Base-by-base conservation (phyloP, 148 eudicot species). In the Polygonum maritimum region DNA sequence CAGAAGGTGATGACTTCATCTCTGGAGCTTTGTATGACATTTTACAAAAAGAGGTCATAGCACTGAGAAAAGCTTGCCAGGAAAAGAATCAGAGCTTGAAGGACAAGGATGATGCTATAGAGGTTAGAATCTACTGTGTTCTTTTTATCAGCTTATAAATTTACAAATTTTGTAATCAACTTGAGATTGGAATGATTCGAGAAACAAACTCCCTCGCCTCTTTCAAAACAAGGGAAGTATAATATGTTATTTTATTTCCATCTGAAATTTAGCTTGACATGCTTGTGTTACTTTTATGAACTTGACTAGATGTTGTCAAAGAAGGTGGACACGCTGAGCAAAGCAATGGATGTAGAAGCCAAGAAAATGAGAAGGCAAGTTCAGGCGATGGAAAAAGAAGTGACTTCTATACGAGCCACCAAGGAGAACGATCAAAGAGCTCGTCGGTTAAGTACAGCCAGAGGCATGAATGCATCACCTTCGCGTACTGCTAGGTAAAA, bases 301-400 rank as follows among this genome's bases (percentile, higher is more conserved):
- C 18, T 48, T 18, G 19, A 73, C 18, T 82, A 94, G 96, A 90
- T 90, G 89, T 75, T 94, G 81, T 88, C 91, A 1, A 94, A 90
- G 86, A 92, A 95, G 84, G 94, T 95, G 36, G 98, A 95, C 76
- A 94, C 92, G 22, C 78, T 94, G 77, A 94, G 81, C 82, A 92
- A 87, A 74, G 98, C 97, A 22, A 94, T 92, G 96, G 98, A 94
- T 82, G 89, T 89, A 16, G 98, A 92, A 88, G 87, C 89, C 22
- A 92, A 85, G 82, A 94, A 85, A 79, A 92, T 88, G 93, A 86
- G 93, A 78, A 86, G 98, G 82, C 92, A 94, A 79, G 84, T 89
- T 39, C 88, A 90, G 70, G 85, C 92, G 8, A 90, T 90, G 98
- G 98, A 92, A 62, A 94, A 94, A 81, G 97, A 94, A 83, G 83